These are phyloP conservation scores for Pythium coloratum DNA, from an alignment of 352 stramenopile genomes.

Conservation along the genomic window DNA sequence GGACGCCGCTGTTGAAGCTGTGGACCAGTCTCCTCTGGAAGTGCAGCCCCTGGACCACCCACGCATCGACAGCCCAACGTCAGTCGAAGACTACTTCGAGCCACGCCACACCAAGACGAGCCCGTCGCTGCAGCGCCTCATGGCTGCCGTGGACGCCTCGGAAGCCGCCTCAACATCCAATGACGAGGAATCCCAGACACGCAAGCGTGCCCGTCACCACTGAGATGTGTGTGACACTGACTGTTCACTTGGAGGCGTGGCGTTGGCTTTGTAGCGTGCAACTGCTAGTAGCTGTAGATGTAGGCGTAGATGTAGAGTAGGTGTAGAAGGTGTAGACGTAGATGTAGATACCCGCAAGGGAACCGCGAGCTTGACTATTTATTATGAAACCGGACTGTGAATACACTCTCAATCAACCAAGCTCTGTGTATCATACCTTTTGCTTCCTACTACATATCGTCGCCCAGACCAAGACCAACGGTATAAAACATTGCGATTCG, in stretches of 20 bases:
- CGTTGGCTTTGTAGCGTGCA: neutral
- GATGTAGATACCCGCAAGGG: neutral
- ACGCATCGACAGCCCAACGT: slow-evolving; percentile 25
- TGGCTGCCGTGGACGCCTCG: slow-evolving; percentile 13
- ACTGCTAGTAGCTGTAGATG: slow-evolving; percentile 1
- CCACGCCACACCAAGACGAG: slow-evolving; percentile 19
- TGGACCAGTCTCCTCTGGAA: neutral
- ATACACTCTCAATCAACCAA: neutral
- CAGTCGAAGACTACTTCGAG: slow-evolving; percentile 27
- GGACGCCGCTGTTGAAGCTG: slow-evolving; percentile 2
- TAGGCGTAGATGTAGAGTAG: neutral
- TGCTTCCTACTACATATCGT: neutral
- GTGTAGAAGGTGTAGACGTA: neutral
- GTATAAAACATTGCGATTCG: slow-evolving; percentile 9
- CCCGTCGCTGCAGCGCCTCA: slow-evolving; percentile 22
- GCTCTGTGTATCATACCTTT: neutral
- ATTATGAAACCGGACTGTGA: slow-evolving; percentile 2
- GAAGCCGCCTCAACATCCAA: neutral
- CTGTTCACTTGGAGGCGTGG: neutral
- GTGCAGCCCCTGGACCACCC: slow-evolving; percentile 9
- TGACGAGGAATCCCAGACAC: slow-evolving; percentile 1
- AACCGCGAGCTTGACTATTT: slow-evolving; percentile 4
- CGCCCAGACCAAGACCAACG: no score
- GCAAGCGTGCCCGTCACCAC: slow-evolving; percentile 19
- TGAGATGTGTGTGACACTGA: neutral